Conservation (phyloP, 2,329 filamentous ascomycete species). For the Fusarium xylarioides region DNA sequence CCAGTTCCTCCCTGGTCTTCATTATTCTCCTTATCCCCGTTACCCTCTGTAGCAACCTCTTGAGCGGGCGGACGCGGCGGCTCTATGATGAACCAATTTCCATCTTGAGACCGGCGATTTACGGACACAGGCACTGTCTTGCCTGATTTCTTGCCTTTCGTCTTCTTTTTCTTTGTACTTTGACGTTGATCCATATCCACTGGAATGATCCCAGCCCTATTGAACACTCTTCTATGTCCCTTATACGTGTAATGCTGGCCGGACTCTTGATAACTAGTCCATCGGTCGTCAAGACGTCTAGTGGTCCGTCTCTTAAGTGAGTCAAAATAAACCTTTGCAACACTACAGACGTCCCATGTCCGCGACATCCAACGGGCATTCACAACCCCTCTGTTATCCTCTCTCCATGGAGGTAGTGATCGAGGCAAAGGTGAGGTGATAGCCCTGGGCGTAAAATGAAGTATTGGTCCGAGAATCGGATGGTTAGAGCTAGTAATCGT, state of each 20-base stretch:
- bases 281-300: not conserved
- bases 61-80: accelerated
- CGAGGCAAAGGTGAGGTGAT: not conserved
- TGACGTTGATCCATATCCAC: not conserved
- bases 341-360: not conserved
- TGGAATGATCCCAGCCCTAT: not conserved
- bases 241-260: too few relatives aligned
- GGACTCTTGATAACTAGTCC: not conserved
- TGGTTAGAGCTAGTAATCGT: not conserved
- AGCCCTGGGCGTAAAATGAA: not conserved
- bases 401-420: not conserved
- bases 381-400: not conserved
- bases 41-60: accelerated
- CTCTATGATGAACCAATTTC: not conserved
- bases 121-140: not conserved
- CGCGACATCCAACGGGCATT: not conserved
- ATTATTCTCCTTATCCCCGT: not conserved
- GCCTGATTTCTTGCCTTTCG: not conserved
- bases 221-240: not conserved
- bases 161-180: not conserved
- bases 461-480: not conserved
- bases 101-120: not conserved
- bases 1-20: not conserved
- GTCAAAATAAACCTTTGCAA: not conserved
- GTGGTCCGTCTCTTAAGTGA: not conserved